phyloP scores from a whole-genome alignment of 306 rosid species.

The Arachis hypogaea region DNA sequence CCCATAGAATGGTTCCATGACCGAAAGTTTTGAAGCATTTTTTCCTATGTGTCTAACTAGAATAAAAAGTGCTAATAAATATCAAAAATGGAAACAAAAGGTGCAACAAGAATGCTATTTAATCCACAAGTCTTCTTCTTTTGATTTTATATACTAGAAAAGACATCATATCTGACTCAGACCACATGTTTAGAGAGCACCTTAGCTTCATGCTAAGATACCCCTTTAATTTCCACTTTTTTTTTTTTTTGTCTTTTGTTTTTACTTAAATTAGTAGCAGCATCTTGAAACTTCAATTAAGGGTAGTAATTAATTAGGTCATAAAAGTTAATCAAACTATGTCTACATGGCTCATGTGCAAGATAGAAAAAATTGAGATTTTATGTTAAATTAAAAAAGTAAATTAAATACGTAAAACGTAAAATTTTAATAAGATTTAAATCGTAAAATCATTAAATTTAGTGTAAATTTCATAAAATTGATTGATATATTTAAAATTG shows the following conservation, averaged over 20 bases:
- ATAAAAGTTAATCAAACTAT: conserved; percentile 27
- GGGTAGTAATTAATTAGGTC: conserved; percentile 11
- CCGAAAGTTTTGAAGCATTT: conserved; percentile 49
- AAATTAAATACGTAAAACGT: too few relatives aligned
- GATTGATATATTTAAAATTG: too few relatives aligned
- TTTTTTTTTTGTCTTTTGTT: not conserved
- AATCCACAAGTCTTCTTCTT: conserved; percentile 43
- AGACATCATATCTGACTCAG: conserved; percentile 47
- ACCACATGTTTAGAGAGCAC: conserved; percentile 55
- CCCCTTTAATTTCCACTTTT: conserved; percentile 37
- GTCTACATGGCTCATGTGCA: too few relatives aligned
- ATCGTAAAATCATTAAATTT: too few relatives aligned
- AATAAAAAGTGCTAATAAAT: not conserved
- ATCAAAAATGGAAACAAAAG: conserved; percentile 34
- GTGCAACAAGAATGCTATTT: conserved; percentile 25
- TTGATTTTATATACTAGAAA: conserved; percentile 46
- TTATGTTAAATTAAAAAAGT: too few relatives aligned
- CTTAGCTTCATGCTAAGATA: conserved; percentile 34
- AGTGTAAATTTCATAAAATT: too few relatives aligned
- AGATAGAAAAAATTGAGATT: too few relatives aligned
- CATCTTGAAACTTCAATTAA: conserved; percentile 44
- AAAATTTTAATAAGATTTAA: too few relatives aligned
- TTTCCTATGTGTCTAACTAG: conserved; percentile 23
- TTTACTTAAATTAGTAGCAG: conserved; percentile 36
- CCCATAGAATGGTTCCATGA: conserved; percentile 21